Base-by-base conservation (phyloP, 257 asterid genomes). In the Linderniella brevidens region DNA sequence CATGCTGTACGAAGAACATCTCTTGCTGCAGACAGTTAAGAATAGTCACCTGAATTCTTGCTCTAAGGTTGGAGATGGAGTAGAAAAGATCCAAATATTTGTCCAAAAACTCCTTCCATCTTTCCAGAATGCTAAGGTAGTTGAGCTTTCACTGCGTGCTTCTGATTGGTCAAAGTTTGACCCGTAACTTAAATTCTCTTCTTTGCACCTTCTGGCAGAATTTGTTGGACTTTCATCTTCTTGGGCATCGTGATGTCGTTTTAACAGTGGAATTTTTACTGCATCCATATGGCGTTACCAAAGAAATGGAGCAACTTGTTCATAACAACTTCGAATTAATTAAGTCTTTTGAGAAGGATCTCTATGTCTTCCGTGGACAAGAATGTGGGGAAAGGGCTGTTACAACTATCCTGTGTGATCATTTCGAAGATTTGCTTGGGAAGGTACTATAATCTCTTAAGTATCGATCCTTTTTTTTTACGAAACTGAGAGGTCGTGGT, bases 71-170 rank as follows among this genome's bases (percentile, higher is more conserved):
- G 75, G 67, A 65, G 72, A 49, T 58, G 68, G 51, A 14, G 79
- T 63, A 13, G 71, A 58, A 62, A 59, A 64, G 59, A 59, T 90
- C 48, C 74, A 53, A 25, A 39, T 48, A 45, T 68, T 81, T 54
- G 54, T 90, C 47, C 71, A 62, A 53, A 66, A 63, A 15, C 59
- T 56, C 64, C 65, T 73, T 59, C 88, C 82, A 1, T 61, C 60
- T 29, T 68, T 90, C 60, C 76, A 73, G 75, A 75, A 57, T 19
- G 65, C 85, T 11, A 90, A 90, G 98, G 98, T 84, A 72, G 25
- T 41, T 35, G 9, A n/a, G 40, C 19, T 9, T 18, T 52, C 19
- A 38, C 19, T 53, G 9, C 38, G 19, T 20, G 16, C 15, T 40
- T 49, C 15, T 12, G 13, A 11, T 49, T 19, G n/a, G 19, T 43